A percentile compares a stretch with the other conserved stretches of the same genome.
phyloP scores from a whole-genome alignment of 176 grass and related monocot species.

The Rhynchospora pubera region DNA sequence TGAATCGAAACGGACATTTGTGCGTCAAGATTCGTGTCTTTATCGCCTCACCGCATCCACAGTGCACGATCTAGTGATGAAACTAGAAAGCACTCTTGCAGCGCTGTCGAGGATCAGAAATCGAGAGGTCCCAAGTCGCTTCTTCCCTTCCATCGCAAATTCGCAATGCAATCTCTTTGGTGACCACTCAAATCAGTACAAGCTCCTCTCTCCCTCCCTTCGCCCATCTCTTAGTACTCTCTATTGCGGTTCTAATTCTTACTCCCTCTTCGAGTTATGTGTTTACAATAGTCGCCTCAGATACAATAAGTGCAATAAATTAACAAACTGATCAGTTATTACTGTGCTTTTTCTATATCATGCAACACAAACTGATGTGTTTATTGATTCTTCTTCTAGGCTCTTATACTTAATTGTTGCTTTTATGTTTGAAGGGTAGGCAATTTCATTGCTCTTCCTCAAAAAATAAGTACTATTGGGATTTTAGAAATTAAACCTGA shows the following conservation, averaged over 20 bases:
- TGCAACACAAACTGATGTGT: too few relatives aligned
- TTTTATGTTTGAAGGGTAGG: neutral
- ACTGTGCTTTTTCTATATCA: neutral
- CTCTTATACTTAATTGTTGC: neutral
- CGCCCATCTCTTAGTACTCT: neutral
- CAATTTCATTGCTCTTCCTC: neutral
- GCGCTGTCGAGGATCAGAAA: neutral
- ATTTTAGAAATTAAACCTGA: neutral
- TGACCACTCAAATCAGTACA: neutral
- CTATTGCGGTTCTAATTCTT: neutral
- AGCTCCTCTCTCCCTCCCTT: neutral
- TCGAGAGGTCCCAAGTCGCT: neutral
- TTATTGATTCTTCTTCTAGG: neutral
- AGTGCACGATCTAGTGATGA: too few relatives aligned
- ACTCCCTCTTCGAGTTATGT: neutral
- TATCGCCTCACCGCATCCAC: too few relatives aligned
- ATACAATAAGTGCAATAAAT: neutral
- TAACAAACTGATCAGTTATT: neutral
- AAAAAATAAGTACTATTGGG: neutral
- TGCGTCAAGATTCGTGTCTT: too few relatives aligned
- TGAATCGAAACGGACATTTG: too few relatives aligned
- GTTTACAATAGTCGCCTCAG: neutral
- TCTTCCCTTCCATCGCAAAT: neutral
- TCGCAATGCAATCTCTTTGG: neutral
- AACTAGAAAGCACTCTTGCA: too few relatives aligned